Evolutionary conservation across 1,284 basidiomycete species (phyloP), one percentile per base, ranked within the genome.

Genomic region (Polyporus tsugae): DNA sequence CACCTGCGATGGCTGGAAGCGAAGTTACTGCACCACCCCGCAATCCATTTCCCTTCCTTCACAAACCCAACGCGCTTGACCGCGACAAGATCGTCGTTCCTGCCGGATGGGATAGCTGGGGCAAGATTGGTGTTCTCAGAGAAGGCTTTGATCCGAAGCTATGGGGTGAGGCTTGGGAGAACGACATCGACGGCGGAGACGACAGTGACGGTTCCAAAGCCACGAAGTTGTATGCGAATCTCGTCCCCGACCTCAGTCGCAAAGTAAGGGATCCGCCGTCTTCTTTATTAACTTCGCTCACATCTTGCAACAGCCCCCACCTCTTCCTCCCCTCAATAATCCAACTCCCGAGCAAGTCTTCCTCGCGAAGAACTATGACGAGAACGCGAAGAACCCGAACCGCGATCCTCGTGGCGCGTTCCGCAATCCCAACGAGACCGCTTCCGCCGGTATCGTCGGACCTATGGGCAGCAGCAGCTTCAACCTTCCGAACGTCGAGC

Each of bases 21-120:
- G 89, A 91, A 59, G 81, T 86, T 4, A 81, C 85, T 7, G 86
- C 90, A 25, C 89, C 86, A 29, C 82, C 82, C 53, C 87, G 89
- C 55, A 93, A 94, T 71, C 88, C 91, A 0, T 98, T 98, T 80
- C 91, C 94, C 0, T 99, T 98, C 81, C 82, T 86, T 3, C 89
- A 95, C 68, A 92, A 93, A 70, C 92, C 97, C 0, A 98, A 98
- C 77, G 93, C 95, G 0, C 85, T 99, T 35, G 97, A 99, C 78
- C 88, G 96, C 39, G 96, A 98, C 75, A 91, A 90, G 9, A 93
- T 99, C 60, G 87, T 98, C 60, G 91, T 99, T 0, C 98, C 97
- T 1, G 87, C 94, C 1, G 98, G 97, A 2, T 99, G 97, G 98
- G 97, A 99, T 79, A 95, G 93, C 72, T 98, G 95, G 94, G 96